Evolutionary conservation across 352 stramenopile genomes (phyloP), one percentile per base, ranked within the genome.

Genomic region (Pythium rhizo-oryzae): DNA sequence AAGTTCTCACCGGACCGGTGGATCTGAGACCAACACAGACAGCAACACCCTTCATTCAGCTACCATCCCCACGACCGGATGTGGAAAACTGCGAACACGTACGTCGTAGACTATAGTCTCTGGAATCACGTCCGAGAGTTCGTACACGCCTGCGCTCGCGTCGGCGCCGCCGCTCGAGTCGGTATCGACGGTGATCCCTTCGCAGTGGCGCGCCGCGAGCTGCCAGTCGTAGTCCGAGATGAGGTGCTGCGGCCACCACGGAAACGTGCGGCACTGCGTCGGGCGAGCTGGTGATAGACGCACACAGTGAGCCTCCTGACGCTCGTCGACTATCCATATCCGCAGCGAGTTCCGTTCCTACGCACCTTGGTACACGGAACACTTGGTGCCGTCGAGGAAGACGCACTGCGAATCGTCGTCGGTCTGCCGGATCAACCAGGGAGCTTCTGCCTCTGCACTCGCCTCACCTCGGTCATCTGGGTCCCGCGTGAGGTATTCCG

Each of bases 211-310:
- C 33, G 86, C 83, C 1, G 83, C 76, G 12, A 92, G 70, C 21
- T 77, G 75, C 86, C 86, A 94, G 56, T 94, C 86, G 76, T 93
- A 93, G 58, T 89, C 76, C 4, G 86, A 92, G 61, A 92, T 78
- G 9, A 94, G 59, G 62, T 92, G 62, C 59, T 93, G 84, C 39
- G 84, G 86, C 86, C 86, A 94, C 82, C 85, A 94, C 44, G 86
- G 86, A 53, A 90, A 94, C 49, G 86, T 94, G 13, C 82, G 80
- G 62, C 86, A 94, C 68, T 94, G 86, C 46, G 83, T 93, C 35
- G 86, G 86, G 12, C 86, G 76, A 7, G 78, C 84, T 90, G n/a
- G n/a, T n/a, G n/a, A n/a, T n/a, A n/a, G n/a, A n/a, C n/a, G n/a
- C n/a, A n/a, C n/a, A n/a, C n/a, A n/a, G n/a, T n/a, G n/a, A n/a